Base-by-base conservation (phyloP, 805 yeast genomes). In the Diddensiella caesifluorescens region DNA sequence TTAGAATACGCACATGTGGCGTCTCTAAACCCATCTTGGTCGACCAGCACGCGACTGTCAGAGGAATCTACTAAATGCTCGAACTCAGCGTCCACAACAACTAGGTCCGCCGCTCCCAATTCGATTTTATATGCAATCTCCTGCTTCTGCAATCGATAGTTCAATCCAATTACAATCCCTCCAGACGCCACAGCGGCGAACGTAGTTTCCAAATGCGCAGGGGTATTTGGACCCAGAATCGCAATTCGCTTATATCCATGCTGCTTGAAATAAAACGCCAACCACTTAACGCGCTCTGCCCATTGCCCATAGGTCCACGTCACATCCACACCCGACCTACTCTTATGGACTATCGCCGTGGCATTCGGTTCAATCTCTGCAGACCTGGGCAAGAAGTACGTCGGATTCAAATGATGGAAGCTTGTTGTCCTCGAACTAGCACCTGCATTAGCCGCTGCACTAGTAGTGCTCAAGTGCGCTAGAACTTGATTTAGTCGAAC, bases 351-450 rank as follows among this genome's bases (percentile, higher is more conserved):
- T 29, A 62, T 54, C 4, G 64, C 64, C 23, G 44, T 38, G 7
- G 63, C 63, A 13, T 52, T 38, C n/a, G 66, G 66, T 47, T 62
- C 65, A 35, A 61, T 52, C 12, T 42, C 51, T 5, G 66, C 66
- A 0, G 65, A 52, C 22, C 65, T 48, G 12, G 61, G 64, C 16
- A 61, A 53, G 39, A 61, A 61, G 46, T 53, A 59, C 10, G 63
- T 53, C 2, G 65, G 65, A 40, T 61, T 58, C 35, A 61, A 53
- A 22, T 61, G 57, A 43, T 62, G 66, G 22, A 50, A 46, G 42
- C 56, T 38, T 9, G 43, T 40, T 19, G 48, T 16, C n/a, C 22
- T 7, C 22, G 10, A 9, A 12, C 27, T 25, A 9, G 12, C 27
- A 25, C 10, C 27, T 9, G 10, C 12, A 7, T 29, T 19, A 7